Evolutionary conservation across 2,329 filamentous ascomycete genomes (phyloP).

Genomic region (Cladophialophora yegresii): DNA sequence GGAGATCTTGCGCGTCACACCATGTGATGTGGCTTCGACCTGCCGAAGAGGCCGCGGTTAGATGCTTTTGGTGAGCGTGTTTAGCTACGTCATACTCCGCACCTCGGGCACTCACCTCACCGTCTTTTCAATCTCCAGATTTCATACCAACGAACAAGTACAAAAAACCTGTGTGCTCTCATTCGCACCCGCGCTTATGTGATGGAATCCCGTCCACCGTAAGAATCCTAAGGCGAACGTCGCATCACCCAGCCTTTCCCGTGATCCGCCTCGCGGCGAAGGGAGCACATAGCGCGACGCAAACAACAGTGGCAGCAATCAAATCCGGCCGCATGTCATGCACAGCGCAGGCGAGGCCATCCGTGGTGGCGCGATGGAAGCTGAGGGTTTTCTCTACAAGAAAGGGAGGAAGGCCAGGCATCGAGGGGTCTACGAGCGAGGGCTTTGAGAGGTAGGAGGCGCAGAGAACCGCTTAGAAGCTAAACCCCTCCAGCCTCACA

Average conservation of each 20-base stretch:
- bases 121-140: background rate
- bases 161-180: background rate
- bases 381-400: conserved; percentile 45
- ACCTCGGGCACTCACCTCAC: too few species aligned
- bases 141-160: background rate
- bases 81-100: conserved; percentile 13
- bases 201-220: background rate
- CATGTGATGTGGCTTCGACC: background rate
- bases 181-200: background rate
- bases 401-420: conserved; percentile 43
- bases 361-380: conserved; percentile 44
- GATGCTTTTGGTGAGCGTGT: background rate
- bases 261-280: conserved; percentile 7
- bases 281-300: conserved; percentile 11
- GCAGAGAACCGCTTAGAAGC: conserved; percentile 14
- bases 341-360: conserved; percentile 48
- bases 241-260: background rate
- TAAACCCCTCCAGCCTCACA: background rate
- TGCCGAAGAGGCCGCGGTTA: background rate
- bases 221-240: background rate
- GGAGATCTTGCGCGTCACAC: background rate
- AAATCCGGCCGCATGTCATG: conserved; percentile 25
- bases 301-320: conserved; percentile 19
- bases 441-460: conserved; percentile 30
- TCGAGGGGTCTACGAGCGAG: conserved; percentile 42